Conservation (phyloP, 805 yeast species). For the Maudiozyma barnettii region DNA sequence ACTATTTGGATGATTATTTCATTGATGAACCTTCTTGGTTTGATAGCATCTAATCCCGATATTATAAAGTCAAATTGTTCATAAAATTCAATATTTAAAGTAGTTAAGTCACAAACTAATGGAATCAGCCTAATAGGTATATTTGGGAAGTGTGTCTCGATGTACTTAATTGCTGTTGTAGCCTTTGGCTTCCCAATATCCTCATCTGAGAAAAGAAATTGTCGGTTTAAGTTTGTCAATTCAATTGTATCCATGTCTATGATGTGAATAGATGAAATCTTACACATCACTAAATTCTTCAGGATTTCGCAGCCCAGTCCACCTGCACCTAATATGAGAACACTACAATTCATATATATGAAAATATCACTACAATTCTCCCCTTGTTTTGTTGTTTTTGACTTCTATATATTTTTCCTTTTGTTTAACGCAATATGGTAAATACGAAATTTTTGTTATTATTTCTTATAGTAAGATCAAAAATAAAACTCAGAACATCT, state of each 20-base stretch:
- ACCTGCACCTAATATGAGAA: conserved; percentile 86
- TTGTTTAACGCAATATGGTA: no score
- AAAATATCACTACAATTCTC: neutral
- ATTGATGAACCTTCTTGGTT: conserved; percentile 88
- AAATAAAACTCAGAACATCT: no score
- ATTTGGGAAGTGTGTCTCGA: conserved; percentile 28
- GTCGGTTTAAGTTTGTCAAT: conserved; percentile 81
- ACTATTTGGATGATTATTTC: conserved; percentile 55
- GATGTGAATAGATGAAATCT: conserved; percentile 59
- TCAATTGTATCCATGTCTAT: conserved; percentile 93
- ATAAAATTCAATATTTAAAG: conserved; percentile 53
- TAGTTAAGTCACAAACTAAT: conserved; percentile 56
- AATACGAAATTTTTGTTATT: no score
- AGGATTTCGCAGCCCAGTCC: conserved; percentile 90
- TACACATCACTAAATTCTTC: conserved; percentile 61
- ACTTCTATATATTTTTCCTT: no score
- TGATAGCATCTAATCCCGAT: conserved; percentile 84
- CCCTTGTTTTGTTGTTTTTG: neutral
- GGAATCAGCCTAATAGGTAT: conserved; percentile 34
- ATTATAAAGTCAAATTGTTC: conserved; percentile 59
- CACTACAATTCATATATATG: conserved; percentile 27
- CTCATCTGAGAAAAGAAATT: conserved; percentile 68
- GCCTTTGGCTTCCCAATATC: conserved; percentile 86
- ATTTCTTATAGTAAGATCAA: no score
- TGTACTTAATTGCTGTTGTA: conserved; percentile 57